A percentile compares a stretch with the other conserved stretches of the same genome.
Conservation (phyloP, 306 rosid species). For the Corylus americana region DNA sequence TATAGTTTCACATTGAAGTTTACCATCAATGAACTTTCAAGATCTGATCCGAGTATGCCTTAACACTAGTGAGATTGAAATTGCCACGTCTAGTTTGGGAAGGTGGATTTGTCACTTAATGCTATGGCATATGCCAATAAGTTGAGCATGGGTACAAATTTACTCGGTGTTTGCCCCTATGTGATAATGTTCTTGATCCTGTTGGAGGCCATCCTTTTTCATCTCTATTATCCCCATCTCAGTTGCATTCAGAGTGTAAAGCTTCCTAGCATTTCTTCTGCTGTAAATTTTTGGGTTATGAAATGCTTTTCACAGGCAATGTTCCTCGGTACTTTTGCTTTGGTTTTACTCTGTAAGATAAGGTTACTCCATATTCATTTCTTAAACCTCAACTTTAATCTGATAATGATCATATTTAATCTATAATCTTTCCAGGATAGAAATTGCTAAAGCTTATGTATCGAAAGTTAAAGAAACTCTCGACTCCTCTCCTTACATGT, state of each 20-base stretch:
- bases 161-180: not conserved
- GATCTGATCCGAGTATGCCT: constrained; percentile 1
- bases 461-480: not conserved
- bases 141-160: not conserved
- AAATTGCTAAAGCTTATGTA: not conserved
- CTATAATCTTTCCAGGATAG: not conserved
- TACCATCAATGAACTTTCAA: constrained; percentile 1
- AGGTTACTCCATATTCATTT: not conserved
- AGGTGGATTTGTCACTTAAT: constrained; percentile 2
- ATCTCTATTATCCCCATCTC: not conserved
- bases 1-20: not conserved
- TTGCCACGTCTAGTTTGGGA: not conserved
- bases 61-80: not conserved
- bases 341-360: not conserved
- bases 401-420: not conserved
- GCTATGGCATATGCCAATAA: not conserved
- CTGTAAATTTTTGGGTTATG: not conserved
- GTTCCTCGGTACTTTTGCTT: not conserved
- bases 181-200: not conserved
- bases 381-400: not conserved
- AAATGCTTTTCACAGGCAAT: not conserved
- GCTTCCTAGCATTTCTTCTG: not conserved
- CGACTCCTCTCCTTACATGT: not conserved
- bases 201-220: not conserved
- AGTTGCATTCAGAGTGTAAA: not conserved